phyloP scores from a whole-genome alignment of 176 grass and related monocot genomes.

The Triticum timopheevii region DNA sequence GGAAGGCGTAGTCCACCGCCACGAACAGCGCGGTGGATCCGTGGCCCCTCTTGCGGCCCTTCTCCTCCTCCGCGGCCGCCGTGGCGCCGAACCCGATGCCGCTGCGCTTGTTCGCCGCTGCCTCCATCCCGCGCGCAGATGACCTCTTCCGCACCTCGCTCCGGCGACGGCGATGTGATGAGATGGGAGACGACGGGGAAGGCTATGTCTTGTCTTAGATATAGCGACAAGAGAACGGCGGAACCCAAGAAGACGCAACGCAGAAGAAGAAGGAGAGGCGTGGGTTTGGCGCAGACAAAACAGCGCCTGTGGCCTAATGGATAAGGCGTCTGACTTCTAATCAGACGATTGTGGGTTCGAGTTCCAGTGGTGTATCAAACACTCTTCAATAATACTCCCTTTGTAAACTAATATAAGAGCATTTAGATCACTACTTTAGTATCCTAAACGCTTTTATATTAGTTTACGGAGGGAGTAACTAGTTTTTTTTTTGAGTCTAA shows the following conservation, averaged over 20 bases:
- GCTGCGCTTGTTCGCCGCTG: not conserved
- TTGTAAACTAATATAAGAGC: no score
- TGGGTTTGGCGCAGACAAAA: accelerated
- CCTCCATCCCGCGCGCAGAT: conserved; percentile 17
- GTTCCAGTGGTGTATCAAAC: not conserved
- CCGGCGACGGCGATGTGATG: not conserved
- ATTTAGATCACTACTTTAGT: no score
- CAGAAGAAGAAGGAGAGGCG: not conserved
- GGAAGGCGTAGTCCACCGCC: conserved; percentile 78
- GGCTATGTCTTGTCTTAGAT: not conserved
- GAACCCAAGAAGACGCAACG: not conserved
- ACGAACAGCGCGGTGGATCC: conserved; percentile 82
- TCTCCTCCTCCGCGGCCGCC: not conserved
- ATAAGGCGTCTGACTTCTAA: conserved; percentile 94
- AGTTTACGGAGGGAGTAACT: no score
- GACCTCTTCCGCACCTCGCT: not conserved
- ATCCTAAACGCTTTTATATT: no score
- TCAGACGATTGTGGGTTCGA: conserved; percentile 75
- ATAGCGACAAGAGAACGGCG: not conserved
- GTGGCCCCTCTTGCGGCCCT: conserved; percentile 35
- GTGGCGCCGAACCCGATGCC: not conserved
- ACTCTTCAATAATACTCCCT: no score
- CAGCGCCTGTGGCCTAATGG: conserved; percentile 93
- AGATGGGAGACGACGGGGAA: not conserved
- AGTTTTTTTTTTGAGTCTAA: no score